Base-by-base conservation (phyloP, 2,329 filamentous ascomycete genomes). In the Xylariaceae sp. region DNA sequence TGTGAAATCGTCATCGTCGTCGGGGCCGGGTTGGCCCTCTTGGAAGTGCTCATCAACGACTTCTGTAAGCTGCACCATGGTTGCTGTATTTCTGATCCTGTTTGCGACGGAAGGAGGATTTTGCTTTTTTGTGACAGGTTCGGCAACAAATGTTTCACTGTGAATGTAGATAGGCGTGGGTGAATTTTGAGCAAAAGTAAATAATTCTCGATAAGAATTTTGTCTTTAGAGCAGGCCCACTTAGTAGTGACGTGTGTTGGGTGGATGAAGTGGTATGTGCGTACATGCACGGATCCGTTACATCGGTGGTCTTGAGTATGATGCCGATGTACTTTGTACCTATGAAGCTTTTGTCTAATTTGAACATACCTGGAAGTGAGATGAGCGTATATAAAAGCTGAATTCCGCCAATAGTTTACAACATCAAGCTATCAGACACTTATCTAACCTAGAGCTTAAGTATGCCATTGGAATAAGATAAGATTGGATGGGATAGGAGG, bases 11-110 rank as follows among this genome's bases (percentile, higher is more conserved):
- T 93, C 93, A 57, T 96, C 91, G 53, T 95, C 89, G 66, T 92
- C 88, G 57, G 87, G 85, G 55, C 84, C 81, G 60, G 86, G 78
- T 70, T 89, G 87, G 65, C 82, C 79, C 74, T 85, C 80, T 78
- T 89, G 82, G 81, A 97, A 96, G 78, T 96, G 90, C 83, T 97
- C 93, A 74, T 98, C 93, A 74, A 96, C 89, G 72, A 98, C 93
- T 82, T 98, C 93, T 73, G 91, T 90, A 73, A 98, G 90, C 78
- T 93, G 91, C 76, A 98, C 93, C 93, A 98, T 97, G 69, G 7
- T 68, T 46, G 45, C 32, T 26, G 20, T 20, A 37, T 23, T 41
- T 37, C 21, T 43, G 19, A 43, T 44, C 21, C 9, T 18, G 16
- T 40, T 7, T 48, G 32, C 14, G 4, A 26, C 14, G 10, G 7